Base-by-base conservation (phyloP, 345 rosid genomes). In the Hibiscus syriacus region DNA sequence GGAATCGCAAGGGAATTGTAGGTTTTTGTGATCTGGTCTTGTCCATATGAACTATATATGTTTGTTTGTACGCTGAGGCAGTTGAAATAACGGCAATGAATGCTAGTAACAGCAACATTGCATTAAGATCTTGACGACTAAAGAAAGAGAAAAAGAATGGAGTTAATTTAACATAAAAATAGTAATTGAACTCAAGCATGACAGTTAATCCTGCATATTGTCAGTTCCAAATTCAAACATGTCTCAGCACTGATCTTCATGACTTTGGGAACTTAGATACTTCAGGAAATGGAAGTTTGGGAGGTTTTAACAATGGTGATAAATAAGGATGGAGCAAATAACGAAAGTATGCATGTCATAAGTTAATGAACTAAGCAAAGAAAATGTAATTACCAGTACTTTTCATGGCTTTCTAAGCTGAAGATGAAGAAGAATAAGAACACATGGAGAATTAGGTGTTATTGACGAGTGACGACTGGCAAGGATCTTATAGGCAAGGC, bases 71-170 rank as follows among this genome's bases (percentile, higher is more conserved):
- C n/a, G n/a, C n/a, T n/a, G n/a, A n/a, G n/a, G n/a, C n/a, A n/a
- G n/a, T n/a, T n/a, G n/a, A n/a, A n/a, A n/a, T n/a, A n/a, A n/a
- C n/a, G n/a, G n/a, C n/a, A n/a, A n/a, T n/a, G n/a, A n/a, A n/a
- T n/a, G n/a, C n/a, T n/a, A n/a, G n/a, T n/a, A n/a, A n/a, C n/a
- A n/a, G n/a, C n/a, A n/a, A n/a, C n/a, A 29, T 66, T 54, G 61
- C 56, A 53, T 72, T 39, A 13, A 60, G 57, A 58, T 46, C 83
- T 77, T 82, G 26, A 23, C 13, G 6, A 52, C 70, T 25, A 43
- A 26, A 77, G 62, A 60, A 8, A 23, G 70, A 49, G 13, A 20
- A 39, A 36, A 13, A 26, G 10, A 11, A 62, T 10, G 41, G n/a
- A 55, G 38, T 26, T 12, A 32, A 29, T 57, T 55, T 25, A 10